These are phyloP conservation scores for Solanum chaucha DNA, from an alignment of 257 asterid genomes.

Conservation along the genomic window DNA sequence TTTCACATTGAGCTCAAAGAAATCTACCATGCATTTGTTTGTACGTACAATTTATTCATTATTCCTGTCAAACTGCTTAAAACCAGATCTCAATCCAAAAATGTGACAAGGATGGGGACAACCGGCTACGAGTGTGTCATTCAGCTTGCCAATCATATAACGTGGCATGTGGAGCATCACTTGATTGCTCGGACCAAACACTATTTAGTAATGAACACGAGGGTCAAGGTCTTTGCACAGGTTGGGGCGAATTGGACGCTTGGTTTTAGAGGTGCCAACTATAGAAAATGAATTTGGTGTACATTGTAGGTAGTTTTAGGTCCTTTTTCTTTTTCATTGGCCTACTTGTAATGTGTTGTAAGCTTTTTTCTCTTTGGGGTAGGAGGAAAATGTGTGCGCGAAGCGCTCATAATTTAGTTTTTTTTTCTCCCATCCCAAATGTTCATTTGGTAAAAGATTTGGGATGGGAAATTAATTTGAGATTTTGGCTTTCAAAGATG, in stretches of 20 bases:
- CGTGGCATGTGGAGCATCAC: slow-evolving; percentile 93
- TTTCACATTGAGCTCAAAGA: background rate
- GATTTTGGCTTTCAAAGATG: slow-evolving; percentile 69
- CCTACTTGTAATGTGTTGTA: background rate
- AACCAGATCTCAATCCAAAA: slow-evolving; percentile 90
- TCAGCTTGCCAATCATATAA: slow-evolving; percentile 94
- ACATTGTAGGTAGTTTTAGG: slow-evolving; percentile 49
- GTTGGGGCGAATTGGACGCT: slow-evolving; percentile 83
- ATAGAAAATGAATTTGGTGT: slow-evolving; percentile 24
- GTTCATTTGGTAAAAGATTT: slow-evolving; percentile 12
- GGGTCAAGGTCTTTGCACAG: slow-evolving; percentile 93
- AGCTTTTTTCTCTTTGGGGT: background rate
- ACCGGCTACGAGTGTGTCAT: slow-evolving; percentile 90
- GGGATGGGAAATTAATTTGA: slow-evolving; percentile 37
- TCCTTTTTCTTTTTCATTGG: background rate
- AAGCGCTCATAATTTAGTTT: slow-evolving; percentile 37
- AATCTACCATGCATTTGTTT: background rate
- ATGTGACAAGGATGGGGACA: slow-evolving; percentile 85
- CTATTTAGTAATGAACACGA: slow-evolving; percentile 80
- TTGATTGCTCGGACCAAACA: slow-evolving; percentile 95
- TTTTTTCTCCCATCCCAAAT: slow-evolving; percentile 25
- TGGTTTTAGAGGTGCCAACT: slow-evolving; percentile 37
- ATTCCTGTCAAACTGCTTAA: background rate
- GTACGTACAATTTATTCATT: background rate
- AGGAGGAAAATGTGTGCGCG: slow-evolving; percentile 23